Base-by-base conservation (phyloP, 306 rosid genomes). In the Cicer pinnatifidum region DNA sequence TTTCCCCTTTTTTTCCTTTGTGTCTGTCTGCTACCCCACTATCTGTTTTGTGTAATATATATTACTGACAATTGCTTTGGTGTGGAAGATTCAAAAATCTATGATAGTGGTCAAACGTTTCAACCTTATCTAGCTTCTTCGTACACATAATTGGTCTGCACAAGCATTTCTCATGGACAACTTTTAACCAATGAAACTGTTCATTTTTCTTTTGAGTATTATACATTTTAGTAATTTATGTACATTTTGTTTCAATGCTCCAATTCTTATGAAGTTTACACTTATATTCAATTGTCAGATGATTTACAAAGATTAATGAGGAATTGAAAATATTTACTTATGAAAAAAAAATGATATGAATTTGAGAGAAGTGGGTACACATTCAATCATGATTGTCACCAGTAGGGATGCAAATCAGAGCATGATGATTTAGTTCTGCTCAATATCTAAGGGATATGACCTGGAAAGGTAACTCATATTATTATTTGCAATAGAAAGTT, bases 1-100 rank as follows among this genome's bases (percentile, higher is more conserved):
- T 59, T 19, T 17, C 17, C 41, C 33, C n/a, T 45, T 58, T 59
- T 47, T 73, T 60, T 13, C 80, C 76, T 68, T 53, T 75, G 2
- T 45, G 64, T 75, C 74, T 45, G 64, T 75, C 78, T 37, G 15
- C 38, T 70, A 54, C 59, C 78, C 81, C 81, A 81, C 73, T 64
- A 20, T 53, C 28, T 6, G 46, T 75, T 52, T 63, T 69, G 19
- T 45, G 75, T 74, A 73, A 58, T 48, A 64, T 52, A 1, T 20
- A 40, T 44, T 79, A 19, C 70, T 47, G 58, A 39, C 20, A 54
- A 47, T 72, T 72, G 69, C 46, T 72, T 56, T 65, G 23, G 39
- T 33, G 6, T 67, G 53, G 12, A 54, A 46, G 19, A 8, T 79
- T 79, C 71, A 62, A 57, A 56, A 66, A 19, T 65, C 46, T 51